Evolutionary conservation across 2,329 filamentous ascomycete genomes (phyloP), one percentile per base, ranked within the genome.

Genomic region (Aspergillus japonicus): DNA sequence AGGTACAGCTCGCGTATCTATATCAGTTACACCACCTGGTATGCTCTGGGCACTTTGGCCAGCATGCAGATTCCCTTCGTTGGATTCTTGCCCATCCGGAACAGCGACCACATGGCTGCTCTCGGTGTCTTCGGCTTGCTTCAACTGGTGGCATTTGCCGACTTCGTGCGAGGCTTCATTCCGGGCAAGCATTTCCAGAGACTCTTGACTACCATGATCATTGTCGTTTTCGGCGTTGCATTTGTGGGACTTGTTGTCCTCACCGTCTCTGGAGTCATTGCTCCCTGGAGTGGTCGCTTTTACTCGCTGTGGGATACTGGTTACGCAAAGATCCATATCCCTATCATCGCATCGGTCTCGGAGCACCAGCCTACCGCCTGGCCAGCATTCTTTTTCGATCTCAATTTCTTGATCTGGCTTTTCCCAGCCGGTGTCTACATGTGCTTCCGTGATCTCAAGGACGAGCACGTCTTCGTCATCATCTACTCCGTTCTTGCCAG

Each of bases 11-110:
- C 90, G 60, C 87, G 95, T 61, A 82, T 99, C 21, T 99, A 99
- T 71, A 92, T 98, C 72, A 91, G 92, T 74, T 99, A 99, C 78
- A 96, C 91, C 48, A 98, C 94, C 1, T 99, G 96, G 95, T 99
- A 96, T 77, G 92, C 93, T 44, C 83, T 99, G 39, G 95, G 96
- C 61, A 98, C 95, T 65, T 79, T 99, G 77, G 95, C 93, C 57
- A 96, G 92, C 81, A 98, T 99, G 94, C 95, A 99, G 79, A 95
- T 99, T 81, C 95, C 95, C 3, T 99, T 99, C 72, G 96, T 99
- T 58, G 95, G 95, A 60, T 99, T 99, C 82, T 80, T 96, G 79
- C 94, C 95, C 24, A 92, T 99, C 73, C 90, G 92, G 76, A 98
- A 92, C 75, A 97, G 92, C 80, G 95, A 99, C 79, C 95, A 99